Percentiles rank a stretch among this genome's conserved stretches.
Conservation (phyloP, 306 rosid species). For the Calophaca sinica region DNA sequence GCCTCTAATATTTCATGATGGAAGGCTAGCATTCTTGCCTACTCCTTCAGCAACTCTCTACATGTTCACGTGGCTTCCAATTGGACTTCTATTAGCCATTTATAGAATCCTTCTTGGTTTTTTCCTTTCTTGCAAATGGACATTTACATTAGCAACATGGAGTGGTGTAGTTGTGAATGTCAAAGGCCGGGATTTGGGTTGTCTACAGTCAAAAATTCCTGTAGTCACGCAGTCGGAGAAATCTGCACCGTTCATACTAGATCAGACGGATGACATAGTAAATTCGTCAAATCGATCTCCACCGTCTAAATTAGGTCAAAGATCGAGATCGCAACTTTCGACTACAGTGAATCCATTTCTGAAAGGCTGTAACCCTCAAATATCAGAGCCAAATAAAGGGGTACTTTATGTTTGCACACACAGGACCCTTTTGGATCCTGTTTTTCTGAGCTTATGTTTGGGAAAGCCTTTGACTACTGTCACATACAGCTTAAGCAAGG, state of each 20-base stretch:
- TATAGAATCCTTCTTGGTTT: constrained; percentile 49
- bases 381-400: constrained; percentile 45
- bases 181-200: neutral
- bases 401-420: constrained; percentile 80
- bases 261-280: too few relatives aligned
- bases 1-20: constrained; percentile 80
- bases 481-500: constrained; percentile 63
- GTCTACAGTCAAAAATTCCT: too few relatives aligned
- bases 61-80: constrained; percentile 74
- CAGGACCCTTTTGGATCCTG: constrained; percentile 82
- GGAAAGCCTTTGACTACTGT: constrained; percentile 72
- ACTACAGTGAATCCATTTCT: too few relatives aligned
- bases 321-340: too few relatives aligned
- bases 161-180: constrained; percentile 3
- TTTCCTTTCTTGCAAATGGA: neutral
- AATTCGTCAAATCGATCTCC: too few relatives aligned
- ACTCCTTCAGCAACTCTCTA: constrained; percentile 71
- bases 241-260: too few relatives aligned
- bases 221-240: too few relatives aligned
- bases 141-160: neutral
- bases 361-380: neutral
- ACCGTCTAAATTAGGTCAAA: too few relatives aligned
- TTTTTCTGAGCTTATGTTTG: constrained; percentile 61
- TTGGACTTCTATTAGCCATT: constrained; percentile 48
- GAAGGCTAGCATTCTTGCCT: constrained; percentile 81